Base-by-base conservation (phyloP, 2,329 filamentous ascomycete genomes). In the Aspergillus tanneri region DNA sequence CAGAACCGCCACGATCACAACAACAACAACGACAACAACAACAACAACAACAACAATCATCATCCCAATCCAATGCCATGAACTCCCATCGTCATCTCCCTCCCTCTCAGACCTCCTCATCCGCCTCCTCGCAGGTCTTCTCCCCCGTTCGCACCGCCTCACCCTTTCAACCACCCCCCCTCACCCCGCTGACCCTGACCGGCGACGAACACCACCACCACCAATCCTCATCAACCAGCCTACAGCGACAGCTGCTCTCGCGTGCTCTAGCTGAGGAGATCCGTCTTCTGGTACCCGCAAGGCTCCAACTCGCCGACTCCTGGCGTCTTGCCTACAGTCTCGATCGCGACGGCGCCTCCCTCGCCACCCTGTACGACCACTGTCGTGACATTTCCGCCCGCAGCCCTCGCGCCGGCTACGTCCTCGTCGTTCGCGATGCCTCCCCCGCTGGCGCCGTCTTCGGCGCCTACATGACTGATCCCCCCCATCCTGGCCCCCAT, bases 401-500 rank as follows among this genome's bases (percentile, higher is more conserved):
- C 52, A 83, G 80, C 49, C 81, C 78, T 58, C 72, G 91, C 49
- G 89, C 88, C 14, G 92, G 91, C 5, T 99, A 95, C 67, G 88
- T 97, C 42, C 78, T 99, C 4, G 89, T 96, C 0, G 83, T 97
- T 16, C 81, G 82, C 60, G 93, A 99, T 67, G 81, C 81, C 16
- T 71, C 65, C 12, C 59, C 67, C 3, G 59, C 62, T 19, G 64
- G 66, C 39, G 64, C 71, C 21, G 80, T 90, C 34, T 99, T 99
- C 67, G 93, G 93, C 64, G 91, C 91, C 44, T 97, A 97, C 69
- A 82, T 97, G 45, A 95, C 90, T 43, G 92, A 99, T 67, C 79
- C 87, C 42, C 91, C 92, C 9, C 88, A 87, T 59, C 88, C 90
- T 0, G 77, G 83, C 1, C 73, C 89, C 2, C 87, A 91, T 55